Evolutionary conservation across 225 moss, liverwort and hornwort genomes (phyloP).

Genomic region (Physcomitrellopsis africana): DNA sequence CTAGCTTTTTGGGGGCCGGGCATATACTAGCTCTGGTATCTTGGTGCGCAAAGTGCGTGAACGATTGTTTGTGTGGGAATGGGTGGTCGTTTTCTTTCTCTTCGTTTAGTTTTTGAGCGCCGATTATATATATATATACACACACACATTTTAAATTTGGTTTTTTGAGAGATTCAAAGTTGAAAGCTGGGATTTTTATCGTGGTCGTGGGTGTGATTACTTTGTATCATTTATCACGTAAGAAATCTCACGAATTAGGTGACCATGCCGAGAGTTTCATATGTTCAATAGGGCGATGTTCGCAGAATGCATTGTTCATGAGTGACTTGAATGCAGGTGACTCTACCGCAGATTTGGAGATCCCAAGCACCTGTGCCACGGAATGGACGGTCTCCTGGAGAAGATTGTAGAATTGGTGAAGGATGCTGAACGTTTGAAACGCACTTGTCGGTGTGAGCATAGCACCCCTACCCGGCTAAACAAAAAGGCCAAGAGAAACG

Average conservation of each 20-base stretch:
- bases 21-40: too few relatives aligned
- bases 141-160: too few relatives aligned
- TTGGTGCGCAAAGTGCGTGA: too few relatives aligned
- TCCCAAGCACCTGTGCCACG: neutral
- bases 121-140: too few relatives aligned
- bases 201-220: too few relatives aligned
- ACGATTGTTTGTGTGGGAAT: too few relatives aligned
- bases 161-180: too few relatives aligned
- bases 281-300: neutral
- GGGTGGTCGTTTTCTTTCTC: too few relatives aligned
- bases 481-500: conserved; percentile 30
- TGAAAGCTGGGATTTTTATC: too few relatives aligned
- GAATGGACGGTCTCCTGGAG: conserved; percentile 44
- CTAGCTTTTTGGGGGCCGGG: too few relatives aligned
- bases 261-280: neutral
- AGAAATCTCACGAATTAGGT: conserved; percentile 1
- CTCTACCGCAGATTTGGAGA: neutral
- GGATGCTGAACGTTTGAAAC: conserved; percentile 29
- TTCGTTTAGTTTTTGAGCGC: too few relatives aligned
- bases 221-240: neutral
- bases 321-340: conserved; percentile 42
- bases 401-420: conserved; percentile 46
- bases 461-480: conserved; percentile 12
- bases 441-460: conserved; percentile 10
- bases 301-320: neutral